These are phyloP conservation scores for Aspergillus diversus DNA, from an alignment of 495 filamentous ascomycete species.

Conservation along the genomic window DNA sequence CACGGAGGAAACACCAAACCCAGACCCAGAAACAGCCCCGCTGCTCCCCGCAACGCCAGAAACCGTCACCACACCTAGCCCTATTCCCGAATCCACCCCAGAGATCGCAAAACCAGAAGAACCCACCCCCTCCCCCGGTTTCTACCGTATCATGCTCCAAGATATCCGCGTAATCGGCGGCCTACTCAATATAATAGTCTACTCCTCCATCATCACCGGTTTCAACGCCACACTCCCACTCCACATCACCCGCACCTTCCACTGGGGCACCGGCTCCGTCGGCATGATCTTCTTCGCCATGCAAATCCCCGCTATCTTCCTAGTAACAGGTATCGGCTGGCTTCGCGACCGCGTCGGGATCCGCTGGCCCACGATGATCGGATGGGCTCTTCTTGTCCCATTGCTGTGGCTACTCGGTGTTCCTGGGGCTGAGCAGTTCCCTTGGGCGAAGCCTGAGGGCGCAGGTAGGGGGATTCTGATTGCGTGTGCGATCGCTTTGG, in stretches of 20 bases:
- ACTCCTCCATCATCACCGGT: conserved; percentile 28
- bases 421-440: conserved; percentile 25
- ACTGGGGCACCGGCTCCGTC: conserved; percentile 33
- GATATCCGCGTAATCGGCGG: conserved; percentile 31
- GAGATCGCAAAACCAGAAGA: background rate
- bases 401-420: conserved; percentile 23
- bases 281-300: conserved; percentile 37
- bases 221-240: conserved; percentile 38
- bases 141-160: conserved; percentile 29
- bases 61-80: background rate
- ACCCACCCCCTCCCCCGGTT: conserved; percentile 16
- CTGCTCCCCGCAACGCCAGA: background rate
- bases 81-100: too few species aligned
- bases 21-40: background rate
- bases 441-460: conserved; percentile 20
- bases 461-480: conserved; percentile 26
- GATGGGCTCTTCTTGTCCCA: conserved; percentile 23
- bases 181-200: conserved; percentile 26
- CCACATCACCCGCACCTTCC: conserved; percentile 35
- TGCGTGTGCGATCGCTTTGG: conserved; percentile 19
- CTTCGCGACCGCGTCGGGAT: conserved; percentile 35
- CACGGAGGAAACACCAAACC: background rate
- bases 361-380: conserved; percentile 28
- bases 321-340: conserved; percentile 31
- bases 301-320: conserved; percentile 32